Percentiles rank a stretch among this genome's conserved stretches.
These are phyloP conservation scores for Diplodia seriata DNA, from an alignment of 2,329 filamentous ascomycete species.

Conservation along the genomic window DNA sequence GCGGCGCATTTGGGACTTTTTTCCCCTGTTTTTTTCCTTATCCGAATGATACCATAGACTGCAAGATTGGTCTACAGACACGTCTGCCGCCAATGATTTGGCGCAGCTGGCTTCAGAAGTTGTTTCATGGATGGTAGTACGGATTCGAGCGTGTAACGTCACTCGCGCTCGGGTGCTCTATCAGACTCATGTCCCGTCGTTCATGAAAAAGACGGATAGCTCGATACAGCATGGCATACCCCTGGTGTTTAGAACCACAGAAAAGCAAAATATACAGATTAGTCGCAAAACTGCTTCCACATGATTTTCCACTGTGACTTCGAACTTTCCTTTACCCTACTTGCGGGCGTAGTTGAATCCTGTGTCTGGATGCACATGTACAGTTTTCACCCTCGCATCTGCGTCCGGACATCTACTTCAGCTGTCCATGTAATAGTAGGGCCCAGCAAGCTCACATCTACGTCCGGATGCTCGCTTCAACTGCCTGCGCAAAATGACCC, in stretches of 20 bases:
- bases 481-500: too few species aligned
- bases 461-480: too few species aligned
- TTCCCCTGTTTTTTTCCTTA: constrained; percentile 1
- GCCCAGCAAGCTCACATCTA: too few species aligned
- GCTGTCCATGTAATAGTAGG: too few species aligned
- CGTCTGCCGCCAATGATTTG: constrained; percentile 17
- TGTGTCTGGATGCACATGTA: neutral
- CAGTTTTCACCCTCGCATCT: too few species aligned
- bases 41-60: constrained; percentile 29
- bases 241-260: constrained; percentile 16
- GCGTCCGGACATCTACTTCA: too few species aligned
- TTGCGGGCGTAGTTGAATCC: neutral
- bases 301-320: too few species aligned
- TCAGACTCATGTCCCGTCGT: constrained; percentile 4
- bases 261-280: constrained; percentile 1
- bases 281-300: neutral
- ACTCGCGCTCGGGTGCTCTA: neutral
- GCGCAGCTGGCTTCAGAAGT: constrained; percentile 9
- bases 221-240: constrained; percentile 5
- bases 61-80: constrained; percentile 8
- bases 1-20: neutral
- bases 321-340: neutral
- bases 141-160: neutral
- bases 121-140: neutral
- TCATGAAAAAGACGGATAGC: constrained; percentile 7